Conservation (phyloP, 108 stramenopile genomes). For the Halocafeteria seosinensis region DNA sequence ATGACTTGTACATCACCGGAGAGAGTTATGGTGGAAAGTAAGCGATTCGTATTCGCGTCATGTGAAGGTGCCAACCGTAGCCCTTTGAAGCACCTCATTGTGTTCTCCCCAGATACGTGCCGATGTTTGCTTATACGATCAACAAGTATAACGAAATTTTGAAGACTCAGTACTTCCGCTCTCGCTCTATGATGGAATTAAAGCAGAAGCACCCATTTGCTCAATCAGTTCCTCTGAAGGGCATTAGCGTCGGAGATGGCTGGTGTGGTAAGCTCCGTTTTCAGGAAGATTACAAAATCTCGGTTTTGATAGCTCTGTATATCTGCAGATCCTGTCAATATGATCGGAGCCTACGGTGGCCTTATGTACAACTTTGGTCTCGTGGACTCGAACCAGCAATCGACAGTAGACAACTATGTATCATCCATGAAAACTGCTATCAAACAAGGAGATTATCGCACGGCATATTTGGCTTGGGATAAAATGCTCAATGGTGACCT, state of each 20-base stretch:
- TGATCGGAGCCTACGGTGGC: conserved; percentile 5
- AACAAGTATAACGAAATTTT: neutral
- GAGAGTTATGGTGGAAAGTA: conserved; percentile 24
- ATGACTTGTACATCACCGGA: conserved; percentile 10
- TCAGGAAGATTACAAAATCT: no score
- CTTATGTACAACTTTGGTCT: neutral
- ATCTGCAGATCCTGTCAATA: conserved; percentile 6
- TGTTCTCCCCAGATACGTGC: no score
- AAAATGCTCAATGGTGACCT: conserved; percentile 17
- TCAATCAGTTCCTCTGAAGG: neutral
- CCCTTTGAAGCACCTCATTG: no score
- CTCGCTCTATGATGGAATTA: neutral
- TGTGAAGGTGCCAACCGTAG: no score
- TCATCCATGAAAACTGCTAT: neutral
- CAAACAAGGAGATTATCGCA: neutral
- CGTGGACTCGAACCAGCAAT: neutral
- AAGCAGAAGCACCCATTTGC: neutral
- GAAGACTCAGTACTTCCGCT: neutral
- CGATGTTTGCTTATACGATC: neutral
- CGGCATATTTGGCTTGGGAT: conserved; percentile 12
- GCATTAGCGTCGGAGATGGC: conserved; percentile 14
- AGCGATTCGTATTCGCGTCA: no score
- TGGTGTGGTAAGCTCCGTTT: no score
- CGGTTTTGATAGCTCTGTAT: no score
- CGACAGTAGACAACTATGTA: neutral